These are phyloP conservation scores for Ulota crispa DNA, from an alignment of 225 moss, liverwort and hornwort genomes.

Conservation along the genomic window DNA sequence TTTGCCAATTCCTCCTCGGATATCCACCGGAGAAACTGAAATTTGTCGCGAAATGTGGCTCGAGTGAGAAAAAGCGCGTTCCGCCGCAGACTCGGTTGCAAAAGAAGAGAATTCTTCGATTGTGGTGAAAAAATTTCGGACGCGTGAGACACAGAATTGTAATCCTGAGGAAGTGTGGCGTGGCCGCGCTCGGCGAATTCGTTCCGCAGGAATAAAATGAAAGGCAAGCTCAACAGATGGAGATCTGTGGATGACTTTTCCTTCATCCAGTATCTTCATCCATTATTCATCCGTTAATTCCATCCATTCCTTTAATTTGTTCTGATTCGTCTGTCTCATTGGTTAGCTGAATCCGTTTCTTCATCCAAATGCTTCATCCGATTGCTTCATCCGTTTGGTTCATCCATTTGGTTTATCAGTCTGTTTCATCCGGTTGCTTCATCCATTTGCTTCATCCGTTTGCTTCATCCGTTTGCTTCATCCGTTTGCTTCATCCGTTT, in stretches of 20 bases:
- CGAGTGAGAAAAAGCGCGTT: no score
- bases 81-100: background rate
- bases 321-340: no score
- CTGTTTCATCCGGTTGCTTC: no score
- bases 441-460: no score
- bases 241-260: background rate
- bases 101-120: background rate
- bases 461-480: no score
- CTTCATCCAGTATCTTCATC: background rate
- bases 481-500: no score
- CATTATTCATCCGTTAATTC: no score
- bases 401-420: no score
- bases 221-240: background rate
- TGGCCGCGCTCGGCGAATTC: background rate
- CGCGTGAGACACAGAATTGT: background rate
- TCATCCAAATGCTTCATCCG: no score
- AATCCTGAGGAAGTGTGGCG: background rate
- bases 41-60: background rate
- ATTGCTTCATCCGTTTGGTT: no score
- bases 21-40: background rate
- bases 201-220: background rate
- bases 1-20: background rate
- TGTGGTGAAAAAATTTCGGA: background rate
- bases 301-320: no score
- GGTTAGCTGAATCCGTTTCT: no score